These are phyloP conservation scores for Suillus alpinus DNA, from an alignment of 768 basidiomycete species.

Conservation along the genomic window DNA sequence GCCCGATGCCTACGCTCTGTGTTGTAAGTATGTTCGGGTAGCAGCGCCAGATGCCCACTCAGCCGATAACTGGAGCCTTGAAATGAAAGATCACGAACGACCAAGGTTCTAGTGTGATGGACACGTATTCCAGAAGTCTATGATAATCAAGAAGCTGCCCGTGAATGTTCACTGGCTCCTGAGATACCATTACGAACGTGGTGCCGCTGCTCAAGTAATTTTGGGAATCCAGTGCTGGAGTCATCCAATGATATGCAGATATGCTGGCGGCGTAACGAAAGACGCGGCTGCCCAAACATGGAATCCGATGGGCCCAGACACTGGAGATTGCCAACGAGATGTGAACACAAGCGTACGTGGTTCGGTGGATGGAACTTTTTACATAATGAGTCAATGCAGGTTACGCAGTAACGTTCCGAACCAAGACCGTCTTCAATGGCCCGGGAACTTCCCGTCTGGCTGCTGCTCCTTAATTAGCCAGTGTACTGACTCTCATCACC, in stretches of 20 bases:
- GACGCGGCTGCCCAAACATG: not conserved
- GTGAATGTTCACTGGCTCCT: not conserved
- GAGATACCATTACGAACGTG: not conserved
- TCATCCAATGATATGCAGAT: not conserved
- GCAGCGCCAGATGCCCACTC: not conserved
- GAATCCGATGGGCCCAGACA: not conserved
- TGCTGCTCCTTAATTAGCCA: no score
- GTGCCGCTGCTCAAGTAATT: not conserved
- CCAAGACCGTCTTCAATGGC: no score
- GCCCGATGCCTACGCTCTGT: not conserved
- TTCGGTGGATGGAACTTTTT: not conserved
- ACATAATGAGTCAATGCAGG: no score
- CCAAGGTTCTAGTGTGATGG: not conserved
- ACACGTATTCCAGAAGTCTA: no score
- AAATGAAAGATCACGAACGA: not conserved
- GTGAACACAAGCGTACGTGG: not conserved
- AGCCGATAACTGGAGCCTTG: not conserved
- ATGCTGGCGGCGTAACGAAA: not conserved
- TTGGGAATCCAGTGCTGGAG: not conserved
- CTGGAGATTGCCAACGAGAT: not conserved
- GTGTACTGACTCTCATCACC: no score
- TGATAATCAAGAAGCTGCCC: no score
- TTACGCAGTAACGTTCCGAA: no score
- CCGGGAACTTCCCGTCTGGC: no score
- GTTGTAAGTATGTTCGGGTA: not conserved